Conservation (phyloP, 75 land plant species). For the Gnetum montanum region DNA sequence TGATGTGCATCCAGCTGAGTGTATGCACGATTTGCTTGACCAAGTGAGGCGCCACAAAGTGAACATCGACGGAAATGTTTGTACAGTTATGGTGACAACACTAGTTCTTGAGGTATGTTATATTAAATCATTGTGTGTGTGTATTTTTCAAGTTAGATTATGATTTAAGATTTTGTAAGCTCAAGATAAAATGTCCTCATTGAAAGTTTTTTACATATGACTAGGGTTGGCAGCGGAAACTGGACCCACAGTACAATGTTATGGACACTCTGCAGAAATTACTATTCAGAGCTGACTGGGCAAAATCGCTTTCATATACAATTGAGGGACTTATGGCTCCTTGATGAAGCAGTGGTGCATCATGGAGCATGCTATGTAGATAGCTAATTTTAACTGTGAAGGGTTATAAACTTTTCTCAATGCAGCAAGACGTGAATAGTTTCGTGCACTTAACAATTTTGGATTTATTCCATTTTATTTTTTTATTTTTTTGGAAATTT, state of each 20-base stretch:
- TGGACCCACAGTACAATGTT: slow-evolving; percentile 54
- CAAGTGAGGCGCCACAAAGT: slow-evolving; percentile 70
- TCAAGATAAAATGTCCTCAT: not conserved
- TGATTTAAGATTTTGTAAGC: not conserved
- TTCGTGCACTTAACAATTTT: too few relatives aligned
- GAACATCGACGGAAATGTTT: slow-evolving; percentile 82
- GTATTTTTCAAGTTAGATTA: not conserved
- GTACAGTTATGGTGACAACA: slow-evolving; percentile 82
- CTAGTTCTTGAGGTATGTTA: slow-evolving; percentile 77
- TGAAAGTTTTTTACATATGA: not conserved
- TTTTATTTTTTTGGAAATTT: too few relatives aligned
- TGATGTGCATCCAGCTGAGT: slow-evolving; percentile 54
- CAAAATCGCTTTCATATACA: slow-evolving; percentile 41
- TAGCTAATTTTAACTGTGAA: too few relatives aligned
- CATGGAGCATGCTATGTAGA: too few relatives aligned
- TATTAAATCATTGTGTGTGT: not conserved
- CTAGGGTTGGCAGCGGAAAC: slow-evolving; percentile 79
- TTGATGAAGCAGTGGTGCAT: slow-evolving; percentile 16
- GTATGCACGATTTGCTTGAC: slow-evolving; percentile 75
- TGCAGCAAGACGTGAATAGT: too few relatives aligned
- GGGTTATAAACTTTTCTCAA: too few relatives aligned
- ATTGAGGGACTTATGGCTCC: slow-evolving; percentile 54
- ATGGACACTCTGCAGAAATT: slow-evolving; percentile 50
- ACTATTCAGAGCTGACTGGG: slow-evolving; percentile 38
- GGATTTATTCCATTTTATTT: too few relatives aligned